phyloP scores from a whole-genome alignment of 495 filamentous ascomycete species.

The Rhizodiscina lignyota region DNA sequence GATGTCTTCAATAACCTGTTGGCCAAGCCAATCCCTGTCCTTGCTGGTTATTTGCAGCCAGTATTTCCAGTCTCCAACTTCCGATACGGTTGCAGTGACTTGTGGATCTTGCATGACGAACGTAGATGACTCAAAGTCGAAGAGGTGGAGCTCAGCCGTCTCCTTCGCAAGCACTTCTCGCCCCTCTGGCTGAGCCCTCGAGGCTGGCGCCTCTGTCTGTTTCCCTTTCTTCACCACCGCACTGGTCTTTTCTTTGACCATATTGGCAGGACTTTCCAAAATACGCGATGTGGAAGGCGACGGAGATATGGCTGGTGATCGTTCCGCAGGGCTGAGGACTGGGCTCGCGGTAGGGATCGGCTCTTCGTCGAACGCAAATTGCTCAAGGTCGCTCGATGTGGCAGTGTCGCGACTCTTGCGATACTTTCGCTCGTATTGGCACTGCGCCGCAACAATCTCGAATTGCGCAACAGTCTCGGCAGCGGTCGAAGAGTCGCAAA shows the following conservation, averaged over 20 bases:
- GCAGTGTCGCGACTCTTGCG: constrained; percentile 61
- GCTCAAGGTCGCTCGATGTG: constrained; percentile 59
- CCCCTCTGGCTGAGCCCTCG: constrained; percentile 47
- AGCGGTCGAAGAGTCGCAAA: constrained; percentile 62
- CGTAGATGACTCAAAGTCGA: constrained; percentile 68
- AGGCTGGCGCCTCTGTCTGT: constrained; percentile 29
- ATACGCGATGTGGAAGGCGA: constrained; percentile 12
- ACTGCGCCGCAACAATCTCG: constrained; percentile 70
- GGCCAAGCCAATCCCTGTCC: constrained; percentile 76
- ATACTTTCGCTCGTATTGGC: constrained; percentile 94
- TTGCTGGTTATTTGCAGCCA: constrained; percentile 76
- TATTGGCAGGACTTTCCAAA: constrained; percentile 12
- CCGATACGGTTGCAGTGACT: constrained; percentile 64
- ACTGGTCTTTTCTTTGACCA: constrained; percentile 6
- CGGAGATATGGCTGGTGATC: constrained; percentile 19
- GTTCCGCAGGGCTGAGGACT: constrained; percentile 39
- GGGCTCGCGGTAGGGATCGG: constrained; percentile 75
- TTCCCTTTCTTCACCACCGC: constrained; percentile 6
- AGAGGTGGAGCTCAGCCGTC: constrained; percentile 75
- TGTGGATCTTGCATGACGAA: constrained; percentile 68
- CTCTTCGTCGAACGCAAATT: constrained; percentile 71
- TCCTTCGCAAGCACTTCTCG: constrained; percentile 61
- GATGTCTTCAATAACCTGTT: constrained; percentile 69
- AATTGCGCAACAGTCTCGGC: constrained; percentile 61
- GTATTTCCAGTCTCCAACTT: constrained; percentile 85